Evolutionary conservation across 2,329 filamentous ascomycete species (phyloP), one percentile per base, ranked within the genome.

Genomic region (Hypoxylon sp.): DNA sequence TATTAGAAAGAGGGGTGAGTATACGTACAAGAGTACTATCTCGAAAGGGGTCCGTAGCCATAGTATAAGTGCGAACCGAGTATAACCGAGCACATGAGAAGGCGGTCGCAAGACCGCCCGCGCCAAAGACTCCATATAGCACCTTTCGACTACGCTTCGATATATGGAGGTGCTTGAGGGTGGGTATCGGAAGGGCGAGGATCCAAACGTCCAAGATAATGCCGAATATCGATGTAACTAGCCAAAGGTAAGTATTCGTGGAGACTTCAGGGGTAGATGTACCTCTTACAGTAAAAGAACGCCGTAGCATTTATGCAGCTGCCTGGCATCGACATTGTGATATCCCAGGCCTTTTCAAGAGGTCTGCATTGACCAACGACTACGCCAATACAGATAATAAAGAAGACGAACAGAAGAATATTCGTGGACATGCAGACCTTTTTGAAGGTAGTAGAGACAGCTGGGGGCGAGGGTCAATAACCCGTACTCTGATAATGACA

Each of bases 71-170:
- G 65, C 79, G 75, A 42, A 83, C 81, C 17, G 80, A 80, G 60
- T 82, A 79, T 11, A 83, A 72, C 1, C 81, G 80, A 19, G 82
- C 77, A 35, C 80, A 77, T 5, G 80, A 80, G 62, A 78, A 79
- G 29, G 80, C 75, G 3, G 78, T 75, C 4, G 80, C 80, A 46
- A 83, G 79, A 14, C 69, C 69, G n/a, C 80, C 80, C 8, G 78
- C 77, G 1, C 82, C 81, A 53, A 85, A 85, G 44, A 85, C 77
- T 17, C 79, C 57, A 42, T 80, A 77, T 39, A 90, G 80, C 0
- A 85, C 86, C 13, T 85, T 74, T 59, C 87, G 86, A 61, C 87
- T 84, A 2, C 79, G 79, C 3, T 73, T 75, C 0, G 85, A 83
- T 5, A 87, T 84, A 61, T 84, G 79, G 2, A 87, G 79, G 2